phyloP scores from a whole-genome alignment of 371 early-diverging fungal genomes.

The Vairimorpha ceranae region DNA sequence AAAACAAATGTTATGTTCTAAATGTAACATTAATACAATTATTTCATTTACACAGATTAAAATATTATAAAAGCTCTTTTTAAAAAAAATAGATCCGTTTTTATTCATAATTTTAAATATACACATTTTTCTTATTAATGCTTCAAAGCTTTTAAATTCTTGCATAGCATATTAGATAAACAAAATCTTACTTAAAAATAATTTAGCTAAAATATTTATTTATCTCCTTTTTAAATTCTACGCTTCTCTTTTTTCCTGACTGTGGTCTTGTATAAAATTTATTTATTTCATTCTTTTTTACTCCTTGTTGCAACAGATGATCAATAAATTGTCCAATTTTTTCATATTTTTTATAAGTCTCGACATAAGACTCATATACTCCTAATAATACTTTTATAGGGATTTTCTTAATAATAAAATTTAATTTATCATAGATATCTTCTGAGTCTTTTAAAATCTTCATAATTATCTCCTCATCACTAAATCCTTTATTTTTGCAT shows the following conservation, averaged over 20 bases:
- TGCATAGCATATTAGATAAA: no score
- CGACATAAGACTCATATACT: constrained; percentile 28
- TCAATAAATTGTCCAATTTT: constrained; percentile 20
- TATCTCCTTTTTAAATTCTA: constrained; percentile 43
- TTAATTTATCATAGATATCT: not conserved
- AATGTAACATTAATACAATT: no score
- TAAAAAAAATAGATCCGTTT: no score
- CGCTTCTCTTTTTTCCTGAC: constrained; percentile 26
- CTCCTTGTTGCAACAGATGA: constrained; percentile 13
- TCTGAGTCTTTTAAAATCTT: not conserved
- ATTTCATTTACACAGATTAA: no score
- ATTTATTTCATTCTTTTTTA: constrained; percentile 31
- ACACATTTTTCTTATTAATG: no score
- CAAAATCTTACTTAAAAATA: no score
- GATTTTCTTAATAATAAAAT: not conserved
- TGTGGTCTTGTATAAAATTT: constrained; percentile 41
- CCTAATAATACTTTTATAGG: constrained; percentile 8
- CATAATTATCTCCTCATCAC: not conserved
- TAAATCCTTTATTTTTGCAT: not conserved
- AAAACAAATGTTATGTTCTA: no score
- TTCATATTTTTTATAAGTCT: constrained; percentile 20
- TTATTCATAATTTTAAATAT: no score
- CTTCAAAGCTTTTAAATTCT: no score
- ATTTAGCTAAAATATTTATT: constrained; percentile 29
- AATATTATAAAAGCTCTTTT: no score